Percentiles rank a stretch among this genome's conserved stretches.
Conservation (phyloP, 306 rosid genomes). For the Cucurbita argyrosperma region DNA sequence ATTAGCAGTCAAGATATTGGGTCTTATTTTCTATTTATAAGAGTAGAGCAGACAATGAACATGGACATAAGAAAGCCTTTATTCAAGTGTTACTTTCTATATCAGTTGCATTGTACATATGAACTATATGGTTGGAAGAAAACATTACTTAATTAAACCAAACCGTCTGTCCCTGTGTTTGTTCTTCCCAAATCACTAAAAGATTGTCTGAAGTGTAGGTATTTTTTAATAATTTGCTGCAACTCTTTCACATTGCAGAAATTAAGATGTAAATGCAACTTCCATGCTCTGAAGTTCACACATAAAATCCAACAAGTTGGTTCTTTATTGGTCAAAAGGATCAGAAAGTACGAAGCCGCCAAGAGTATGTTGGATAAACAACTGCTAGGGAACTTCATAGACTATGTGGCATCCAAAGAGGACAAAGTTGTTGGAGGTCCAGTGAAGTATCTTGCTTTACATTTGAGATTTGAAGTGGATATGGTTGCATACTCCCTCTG, state of each 20-base stretch:
- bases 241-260: conserved; percentile 31
- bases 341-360: conserved; percentile 40
- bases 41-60: no score
- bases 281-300: conserved; percentile 65
- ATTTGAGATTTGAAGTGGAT: conserved; percentile 84
- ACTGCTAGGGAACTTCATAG: conserved; percentile 60
- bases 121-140: no score
- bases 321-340: conserved; percentile 53
- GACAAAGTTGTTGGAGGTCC: conserved; percentile 22
- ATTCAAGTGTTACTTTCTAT: no score
- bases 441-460: conserved; percentile 70
- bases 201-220: not conserved
- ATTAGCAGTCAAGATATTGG: no score
- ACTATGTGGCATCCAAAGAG: conserved; percentile 9
- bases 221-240: not conserved
- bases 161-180: no score
- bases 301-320: conserved; percentile 71
- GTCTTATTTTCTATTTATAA: no score
- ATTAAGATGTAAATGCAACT: conserved; percentile 93
- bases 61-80: no score
- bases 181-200: no score
- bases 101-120: no score
- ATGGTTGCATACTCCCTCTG: conserved; percentile 92
- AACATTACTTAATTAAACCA: no score
- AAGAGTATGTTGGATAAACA: conserved; percentile 50